Base-by-base conservation (phyloP, 2,329 filamentous ascomycete species). In the Epicoccum sorghinum region DNA sequence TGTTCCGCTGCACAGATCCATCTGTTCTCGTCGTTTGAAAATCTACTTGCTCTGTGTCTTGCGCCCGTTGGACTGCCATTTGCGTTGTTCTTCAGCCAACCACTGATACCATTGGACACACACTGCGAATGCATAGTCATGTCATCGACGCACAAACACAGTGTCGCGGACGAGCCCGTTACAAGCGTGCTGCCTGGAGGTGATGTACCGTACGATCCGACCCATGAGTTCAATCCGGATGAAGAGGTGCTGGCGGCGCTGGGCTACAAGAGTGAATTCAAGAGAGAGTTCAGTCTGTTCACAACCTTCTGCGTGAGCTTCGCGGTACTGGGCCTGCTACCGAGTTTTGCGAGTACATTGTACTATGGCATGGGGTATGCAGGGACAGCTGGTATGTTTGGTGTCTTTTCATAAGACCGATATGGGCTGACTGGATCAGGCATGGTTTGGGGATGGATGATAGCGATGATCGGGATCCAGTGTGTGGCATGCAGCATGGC, bases 361-460 rank as follows among this genome's bases (percentile, higher is more conserved):
- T 87, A 82, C 67, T 91, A 90, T 80, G 88, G 88, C 60, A 84
- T 86, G 75, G 79, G 80, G 38, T 79, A 78, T 67, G 76, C 75
- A 6, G 75, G 76, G 1, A 78, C 75, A 0, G 74, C 75, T 25
- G 76, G 75, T 64, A 66, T 32, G 69, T 61, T 22, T 12, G 29
- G n/a, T 29, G 29, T 42, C 47, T 27, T 8, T 47, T 12, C 25
- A n/a, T 14, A n/a, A 5, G 27, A 14, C 5, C 10, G 9, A 30
- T 29, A 12, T 42, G 6, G 18, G 36, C 55, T 66, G 32, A 62
- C 50, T 33, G 36, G 27, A 7, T n/a, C 79, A 54, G 86, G 86
- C 23, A 89, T 90, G 86, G 86, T 86, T 2, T 91, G 88, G 88
- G 89, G 88, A 4, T 91, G 89, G 88, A 75, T 90, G 25, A 79